Evolutionary conservation across 768 basidiomycete species (phyloP).

Genomic region (Tricholoma hemisulphureum): DNA sequence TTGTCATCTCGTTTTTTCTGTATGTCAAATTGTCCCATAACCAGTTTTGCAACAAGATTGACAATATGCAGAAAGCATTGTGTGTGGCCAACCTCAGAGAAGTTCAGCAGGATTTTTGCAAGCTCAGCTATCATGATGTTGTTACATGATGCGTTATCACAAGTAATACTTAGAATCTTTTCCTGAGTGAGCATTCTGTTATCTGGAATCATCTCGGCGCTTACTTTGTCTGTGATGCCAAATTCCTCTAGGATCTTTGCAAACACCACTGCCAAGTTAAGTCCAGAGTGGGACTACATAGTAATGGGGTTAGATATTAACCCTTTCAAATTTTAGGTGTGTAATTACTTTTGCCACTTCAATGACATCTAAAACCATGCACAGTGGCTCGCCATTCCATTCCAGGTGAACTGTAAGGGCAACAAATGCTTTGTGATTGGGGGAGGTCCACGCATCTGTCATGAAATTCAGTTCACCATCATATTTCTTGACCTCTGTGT

Average conservation of each 20-base stretch:
- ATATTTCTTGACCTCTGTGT: neutral
- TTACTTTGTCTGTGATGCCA: too few relatives aligned
- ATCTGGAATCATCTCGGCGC: neutral
- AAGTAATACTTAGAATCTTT: neutral
- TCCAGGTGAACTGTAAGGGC: neutral
- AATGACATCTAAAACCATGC: neutral
- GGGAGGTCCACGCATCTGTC: too few relatives aligned
- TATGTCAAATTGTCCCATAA: too few relatives aligned
- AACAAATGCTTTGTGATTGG: too few relatives aligned
- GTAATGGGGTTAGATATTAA: neutral
- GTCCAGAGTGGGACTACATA: neutral
- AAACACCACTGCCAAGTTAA: too few relatives aligned
- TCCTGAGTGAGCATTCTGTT: neutral
- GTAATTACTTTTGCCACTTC: neutral
- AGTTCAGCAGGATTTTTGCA: neutral
- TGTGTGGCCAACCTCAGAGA: neutral
- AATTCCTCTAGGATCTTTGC: too few relatives aligned
- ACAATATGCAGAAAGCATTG: too few relatives aligned
- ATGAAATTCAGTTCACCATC: neutral
- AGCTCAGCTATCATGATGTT: neutral
- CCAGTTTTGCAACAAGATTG: too few relatives aligned
- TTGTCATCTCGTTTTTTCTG: too few relatives aligned
- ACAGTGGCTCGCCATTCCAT: neutral
- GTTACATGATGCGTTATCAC: constrained; percentile 4
- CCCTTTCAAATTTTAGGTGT: neutral